Percentiles rank a stretch among this genome's conserved stretches.
Evolutionary conservation across 352 stramenopile species (phyloP).

Genomic region (Aphanomyces cochlioides): DNA sequence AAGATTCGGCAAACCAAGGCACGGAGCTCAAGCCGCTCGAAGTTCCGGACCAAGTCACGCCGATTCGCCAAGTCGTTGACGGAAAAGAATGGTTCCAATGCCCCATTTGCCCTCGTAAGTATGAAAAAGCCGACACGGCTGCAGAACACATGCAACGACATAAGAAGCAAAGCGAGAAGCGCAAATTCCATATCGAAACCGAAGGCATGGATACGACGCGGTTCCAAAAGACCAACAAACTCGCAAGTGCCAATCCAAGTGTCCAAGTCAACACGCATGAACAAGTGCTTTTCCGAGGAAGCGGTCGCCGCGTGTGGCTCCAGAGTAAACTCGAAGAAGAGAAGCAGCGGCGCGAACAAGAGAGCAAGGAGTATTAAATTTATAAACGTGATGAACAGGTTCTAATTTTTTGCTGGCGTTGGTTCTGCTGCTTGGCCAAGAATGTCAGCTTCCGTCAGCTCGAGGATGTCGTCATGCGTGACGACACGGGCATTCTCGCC

Average conservation of each 20-base stretch:
- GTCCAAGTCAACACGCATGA: slow-evolving; percentile 87
- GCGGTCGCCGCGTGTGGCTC: slow-evolving; percentile 69
- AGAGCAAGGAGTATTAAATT: slow-evolving; percentile 20
- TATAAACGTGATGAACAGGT: not conserved
- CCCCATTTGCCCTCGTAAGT: slow-evolving; percentile 70
- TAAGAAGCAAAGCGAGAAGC: slow-evolving; percentile 83
- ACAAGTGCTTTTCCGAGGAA: slow-evolving; percentile 75
- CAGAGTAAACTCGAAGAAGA: slow-evolving; percentile 55
- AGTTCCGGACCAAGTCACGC: slow-evolving; percentile 53
- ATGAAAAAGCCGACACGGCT: slow-evolving; percentile 68
- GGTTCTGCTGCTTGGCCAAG: slow-evolving; percentile 34
- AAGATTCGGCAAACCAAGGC: not conserved
- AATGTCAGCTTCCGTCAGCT: slow-evolving; percentile 77
- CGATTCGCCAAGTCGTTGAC: slow-evolving; percentile 72
- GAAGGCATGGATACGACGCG: slow-evolving; percentile 76
- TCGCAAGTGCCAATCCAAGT: slow-evolving; percentile 79
- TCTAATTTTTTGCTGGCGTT: not conserved
- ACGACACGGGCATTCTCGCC: slow-evolving; percentile 69
- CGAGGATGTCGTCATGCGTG: slow-evolving; percentile 72
- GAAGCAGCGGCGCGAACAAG: slow-evolving; percentile 20
- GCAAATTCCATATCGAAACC: slow-evolving; percentile 81
- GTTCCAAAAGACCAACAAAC: slow-evolving; percentile 68
- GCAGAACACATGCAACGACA: slow-evolving; percentile 78
- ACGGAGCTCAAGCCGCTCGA: slow-evolving; percentile 59
- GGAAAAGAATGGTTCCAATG: slow-evolving; percentile 86